These are phyloP conservation scores for Hammondia hammondi DNA, from an alignment of 169 alveolate species.

Conservation along the genomic window DNA sequence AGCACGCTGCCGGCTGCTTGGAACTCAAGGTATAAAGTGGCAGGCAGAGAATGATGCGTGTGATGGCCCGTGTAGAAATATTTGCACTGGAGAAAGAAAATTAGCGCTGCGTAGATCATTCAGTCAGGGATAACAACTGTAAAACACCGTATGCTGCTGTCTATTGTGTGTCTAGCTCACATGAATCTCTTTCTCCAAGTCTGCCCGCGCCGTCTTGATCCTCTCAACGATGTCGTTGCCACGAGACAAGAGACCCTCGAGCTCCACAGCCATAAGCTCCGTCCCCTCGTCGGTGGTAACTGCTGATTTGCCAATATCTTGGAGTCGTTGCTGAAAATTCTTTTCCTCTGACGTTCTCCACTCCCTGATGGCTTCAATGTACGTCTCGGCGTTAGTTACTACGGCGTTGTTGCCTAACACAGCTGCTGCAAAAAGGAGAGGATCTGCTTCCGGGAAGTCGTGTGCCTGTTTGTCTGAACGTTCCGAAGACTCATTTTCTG, in stretches of 20 bases:
- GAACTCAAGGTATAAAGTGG: no score
- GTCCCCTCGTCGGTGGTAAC: background rate
- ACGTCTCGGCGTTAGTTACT: background rate
- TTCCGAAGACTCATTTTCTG: background rate
- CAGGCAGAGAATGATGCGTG: no score
- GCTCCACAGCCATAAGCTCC: background rate
- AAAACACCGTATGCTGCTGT: no score
- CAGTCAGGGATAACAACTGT: no score
- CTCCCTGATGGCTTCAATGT: background rate
- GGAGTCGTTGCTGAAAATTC: background rate
- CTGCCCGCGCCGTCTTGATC: background rate
- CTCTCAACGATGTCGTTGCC: background rate
- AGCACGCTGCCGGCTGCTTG: no score
- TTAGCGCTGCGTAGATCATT: no score
- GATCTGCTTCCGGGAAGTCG: background rate
- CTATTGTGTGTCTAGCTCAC: background rate
- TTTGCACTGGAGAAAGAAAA: no score
- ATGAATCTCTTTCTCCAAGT: background rate
- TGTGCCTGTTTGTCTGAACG: background rate
- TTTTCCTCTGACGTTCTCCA: background rate
- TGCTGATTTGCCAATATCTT: background rate
- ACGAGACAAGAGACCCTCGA: constrained; percentile 2
- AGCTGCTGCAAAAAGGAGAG: background rate
- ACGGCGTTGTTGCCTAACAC: no score
- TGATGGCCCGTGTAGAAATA: no score